Evolutionary conservation across 2,329 filamentous ascomycete species (phyloP).

Genomic region (Apiospora sp.): DNA sequence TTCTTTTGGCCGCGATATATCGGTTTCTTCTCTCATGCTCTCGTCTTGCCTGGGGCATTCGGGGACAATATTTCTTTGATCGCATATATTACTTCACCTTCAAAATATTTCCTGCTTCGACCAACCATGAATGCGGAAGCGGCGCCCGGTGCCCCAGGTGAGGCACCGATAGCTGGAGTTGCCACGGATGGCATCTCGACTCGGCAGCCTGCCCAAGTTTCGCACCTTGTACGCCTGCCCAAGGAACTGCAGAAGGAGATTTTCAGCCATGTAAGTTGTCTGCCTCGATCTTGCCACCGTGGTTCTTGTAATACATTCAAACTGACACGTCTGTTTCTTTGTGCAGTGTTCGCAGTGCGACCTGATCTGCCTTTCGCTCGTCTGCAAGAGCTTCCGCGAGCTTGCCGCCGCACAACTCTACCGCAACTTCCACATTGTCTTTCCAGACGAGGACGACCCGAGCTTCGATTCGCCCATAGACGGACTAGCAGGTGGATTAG

Average conservation of each 20-base stretch:
- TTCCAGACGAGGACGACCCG: slow-evolving; percentile 65
- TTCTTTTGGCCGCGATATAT: background rate
- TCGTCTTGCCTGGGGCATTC: background rate
- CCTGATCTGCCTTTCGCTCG: slow-evolving; percentile 64
- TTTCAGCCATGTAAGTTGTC: slow-evolving; percentile 51
- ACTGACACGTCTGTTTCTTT: background rate
- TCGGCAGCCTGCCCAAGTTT: slow-evolving; percentile 30
- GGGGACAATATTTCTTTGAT: background rate
- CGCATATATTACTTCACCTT: background rate
- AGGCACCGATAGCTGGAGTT: background rate
- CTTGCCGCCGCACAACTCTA: slow-evolving; percentile 67
- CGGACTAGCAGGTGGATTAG: slow-evolving; percentile 63
- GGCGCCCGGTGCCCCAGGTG: background rate
- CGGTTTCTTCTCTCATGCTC: background rate
- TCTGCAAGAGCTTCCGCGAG: slow-evolving; percentile 64
- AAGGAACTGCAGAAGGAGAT: slow-evolving; percentile 59
- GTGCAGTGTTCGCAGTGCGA: slow-evolving; percentile 59
- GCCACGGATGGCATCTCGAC: slow-evolving; percentile 28
- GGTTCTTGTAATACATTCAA: background rate
- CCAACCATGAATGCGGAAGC: slow-evolving; percentile 11
- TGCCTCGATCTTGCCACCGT: background rate
- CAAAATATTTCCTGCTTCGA: background rate
- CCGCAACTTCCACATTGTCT: slow-evolving; percentile 66
- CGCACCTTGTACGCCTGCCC: slow-evolving; percentile 52
- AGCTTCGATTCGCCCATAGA: slow-evolving; percentile 62